Conservation (phyloP, 2,329 filamentous ascomycete genomes). For the Scedosporium boydii region DNA sequence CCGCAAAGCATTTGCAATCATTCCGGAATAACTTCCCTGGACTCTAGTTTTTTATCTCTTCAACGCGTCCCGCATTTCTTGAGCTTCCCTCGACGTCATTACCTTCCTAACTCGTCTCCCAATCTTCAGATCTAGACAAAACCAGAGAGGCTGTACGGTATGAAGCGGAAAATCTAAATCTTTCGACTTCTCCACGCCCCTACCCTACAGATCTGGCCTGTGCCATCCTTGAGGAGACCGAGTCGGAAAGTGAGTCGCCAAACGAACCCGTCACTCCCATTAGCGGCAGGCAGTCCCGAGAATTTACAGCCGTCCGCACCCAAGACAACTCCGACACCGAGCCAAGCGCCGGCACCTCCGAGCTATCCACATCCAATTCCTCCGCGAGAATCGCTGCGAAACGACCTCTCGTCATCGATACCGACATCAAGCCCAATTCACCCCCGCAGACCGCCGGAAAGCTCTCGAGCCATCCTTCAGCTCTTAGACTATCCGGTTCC, state of each 20-base stretch:
- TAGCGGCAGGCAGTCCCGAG: slow-evolving; percentile 7
- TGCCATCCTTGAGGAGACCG: slow-evolving; percentile 7
- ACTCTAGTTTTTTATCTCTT: no score
- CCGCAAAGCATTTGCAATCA: no score
- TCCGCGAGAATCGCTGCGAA: neutral
- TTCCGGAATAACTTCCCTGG: no score
- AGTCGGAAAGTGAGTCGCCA: slow-evolving; percentile 7
- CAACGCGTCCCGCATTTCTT: no score
- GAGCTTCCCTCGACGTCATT: no score
- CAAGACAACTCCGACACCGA: slow-evolving; percentile 7
- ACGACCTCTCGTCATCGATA: neutral
- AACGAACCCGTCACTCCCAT: slow-evolving; percentile 7
- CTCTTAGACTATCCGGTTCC: neutral
- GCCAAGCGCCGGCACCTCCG: neutral
- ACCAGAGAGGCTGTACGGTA: neutral
- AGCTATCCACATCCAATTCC: neutral
- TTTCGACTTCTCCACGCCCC: neutral
- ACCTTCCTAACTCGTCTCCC: neutral
- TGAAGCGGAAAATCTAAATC: neutral
- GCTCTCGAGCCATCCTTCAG: neutral
- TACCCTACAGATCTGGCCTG: slow-evolving; percentile 5
- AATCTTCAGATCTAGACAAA: neutral
- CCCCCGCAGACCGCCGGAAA: neutral
- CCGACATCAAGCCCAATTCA: neutral
- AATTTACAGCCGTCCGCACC: slow-evolving; percentile 7